Evolutionary conservation across 352 stramenopile species (phyloP), one percentile per base, ranked within the genome.

Genomic region (Globisporangium lucens): DNA sequence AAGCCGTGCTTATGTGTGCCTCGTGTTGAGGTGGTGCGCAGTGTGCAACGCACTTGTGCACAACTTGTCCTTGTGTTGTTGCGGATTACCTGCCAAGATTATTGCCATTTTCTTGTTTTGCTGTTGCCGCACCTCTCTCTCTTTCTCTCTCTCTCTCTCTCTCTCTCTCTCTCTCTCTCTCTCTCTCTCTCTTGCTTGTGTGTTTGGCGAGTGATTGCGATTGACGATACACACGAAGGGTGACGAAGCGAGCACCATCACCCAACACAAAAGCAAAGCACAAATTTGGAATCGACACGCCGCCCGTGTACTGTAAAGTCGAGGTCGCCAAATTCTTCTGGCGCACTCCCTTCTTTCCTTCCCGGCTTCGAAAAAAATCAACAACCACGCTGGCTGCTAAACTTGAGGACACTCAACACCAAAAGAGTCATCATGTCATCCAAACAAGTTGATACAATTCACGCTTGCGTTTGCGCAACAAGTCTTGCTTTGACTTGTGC

Each of bases 221-320:
- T 60, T 60, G 55, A 60, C 55, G 29, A 60, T 41, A 41, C 53
- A 30, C 29, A 29, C 29, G 55, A 60, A 43, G 55, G 55, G 55
- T 60, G 55, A 38, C 55, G 29, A 60, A 60, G 55, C 52, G 52
- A 58, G 27, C 52, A 24, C 12, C 53, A 7, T 29, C 53, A 59
- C 38, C 55, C 17, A 51, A 51, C 22, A 20, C 43, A 51, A 46
- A 20, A 3, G 13, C 10, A 49, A 15, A 20, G 5, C 41, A 49
- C 12, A 43, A 60, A 43, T 36, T 60, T 27, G 20, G 55, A 38
- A 60, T 59, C 53, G 53, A 43, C 29, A 29, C 53, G 29, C 20
- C 13, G 22, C 13, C 7, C 53, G 52, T 58, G 52, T 36, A 58
- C 27, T 29, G 53, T 41, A 38, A 41, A 59, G 53, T 59, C 52